These are phyloP conservation scores for Bonia amplexicaulis DNA, from an alignment of 176 grass and related monocot species.

Conservation along the genomic window DNA sequence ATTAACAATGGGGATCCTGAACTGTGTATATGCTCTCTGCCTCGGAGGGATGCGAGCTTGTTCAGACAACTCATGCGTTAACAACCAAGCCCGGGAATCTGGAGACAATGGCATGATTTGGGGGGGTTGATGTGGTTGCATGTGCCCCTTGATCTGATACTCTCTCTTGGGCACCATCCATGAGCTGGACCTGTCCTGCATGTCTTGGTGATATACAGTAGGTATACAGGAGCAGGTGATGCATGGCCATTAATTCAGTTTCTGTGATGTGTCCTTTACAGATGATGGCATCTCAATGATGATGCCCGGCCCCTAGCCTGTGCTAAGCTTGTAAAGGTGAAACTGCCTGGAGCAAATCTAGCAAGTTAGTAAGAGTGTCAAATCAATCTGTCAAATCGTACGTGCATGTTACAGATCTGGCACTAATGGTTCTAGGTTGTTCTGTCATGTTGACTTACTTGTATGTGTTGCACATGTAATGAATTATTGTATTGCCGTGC, in stretches of 20 bases:
- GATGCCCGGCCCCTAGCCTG: background rate
- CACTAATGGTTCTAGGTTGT: background rate
- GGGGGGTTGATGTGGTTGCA: conserved; percentile 25
- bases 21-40: conserved; percentile 35
- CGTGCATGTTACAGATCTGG: background rate
- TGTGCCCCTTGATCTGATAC: conserved; percentile 45
- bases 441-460: background rate
- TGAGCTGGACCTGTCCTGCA: conserved; percentile 40
- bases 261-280: background rate
- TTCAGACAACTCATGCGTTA: conserved; percentile 43
- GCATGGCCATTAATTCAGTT: conserved; percentile 12
- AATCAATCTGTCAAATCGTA: background rate
- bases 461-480: background rate
- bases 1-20: conserved; percentile 20
- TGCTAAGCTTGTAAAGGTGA: background rate
- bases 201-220: conserved; percentile 3
- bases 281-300: background rate
- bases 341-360: background rate
- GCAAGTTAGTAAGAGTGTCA: background rate
- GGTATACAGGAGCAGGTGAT: conserved; percentile 24
- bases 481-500: background rate
- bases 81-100: conserved; percentile 51
- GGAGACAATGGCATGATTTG: conserved; percentile 50
- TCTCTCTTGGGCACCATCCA: conserved; percentile 25
- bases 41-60: conserved; percentile 29